Evolutionary conservation across 1,284 basidiomycete genomes (phyloP).

Genomic region (Anthracocystis walkeri): DNA sequence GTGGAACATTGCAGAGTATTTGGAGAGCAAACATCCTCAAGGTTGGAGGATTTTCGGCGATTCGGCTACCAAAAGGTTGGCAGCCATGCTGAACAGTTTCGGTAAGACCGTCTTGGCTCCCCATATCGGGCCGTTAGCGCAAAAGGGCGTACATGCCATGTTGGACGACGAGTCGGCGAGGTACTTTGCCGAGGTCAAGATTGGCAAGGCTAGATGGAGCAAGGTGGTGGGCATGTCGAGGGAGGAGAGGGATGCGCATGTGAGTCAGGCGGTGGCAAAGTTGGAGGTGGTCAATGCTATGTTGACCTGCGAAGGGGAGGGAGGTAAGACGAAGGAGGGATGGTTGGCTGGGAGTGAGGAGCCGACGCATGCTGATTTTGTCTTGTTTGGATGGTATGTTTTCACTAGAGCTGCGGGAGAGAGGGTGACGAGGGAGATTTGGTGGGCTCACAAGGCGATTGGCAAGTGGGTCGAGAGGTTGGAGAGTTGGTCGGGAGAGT

Average conservation of each 20-base stretch:
- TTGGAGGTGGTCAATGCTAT: slow-evolving; percentile 45
- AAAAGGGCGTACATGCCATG: slow-evolving; percentile 37
- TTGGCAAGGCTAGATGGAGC: slow-evolving; percentile 43
- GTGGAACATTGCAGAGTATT: slow-evolving; percentile 59
- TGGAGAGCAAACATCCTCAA: slow-evolving; percentile 43
- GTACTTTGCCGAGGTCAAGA: slow-evolving; percentile 59
- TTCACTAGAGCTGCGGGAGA: slow-evolving; percentile 45
- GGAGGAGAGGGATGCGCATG: slow-evolving; percentile 29
- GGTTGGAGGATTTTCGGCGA: slow-evolving; percentile 45
- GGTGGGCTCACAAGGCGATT: slow-evolving; percentile 43
- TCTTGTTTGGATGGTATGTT: slow-evolving; percentile 57
- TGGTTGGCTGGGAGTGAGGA: slow-evolving; percentile 54
- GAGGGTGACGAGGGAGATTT: slow-evolving; percentile 42
- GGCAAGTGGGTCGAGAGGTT: slow-evolving; percentile 49
- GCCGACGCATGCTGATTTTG: slow-evolving; percentile 60
- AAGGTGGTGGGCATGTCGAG: slow-evolving; percentile 22
- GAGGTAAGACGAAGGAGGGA: slow-evolving; percentile 9
- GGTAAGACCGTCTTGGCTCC: slow-evolving; percentile 49
- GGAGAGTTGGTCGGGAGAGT: slow-evolving; percentile 48
- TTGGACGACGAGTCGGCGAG: slow-evolving; percentile 45
- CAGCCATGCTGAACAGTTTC: slow-evolving; percentile 51
- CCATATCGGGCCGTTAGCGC: slow-evolving; percentile 40
- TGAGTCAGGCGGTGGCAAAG: slow-evolving; percentile 36
- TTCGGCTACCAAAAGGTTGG: slow-evolving; percentile 42
- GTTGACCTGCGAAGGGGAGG: slow-evolving; percentile 33